Percentiles rank a stretch among this genome's conserved stretches.
Evolutionary conservation across 2,329 filamentous ascomycete genomes (phyloP).

Genomic region (Calonectria honghensis): DNA sequence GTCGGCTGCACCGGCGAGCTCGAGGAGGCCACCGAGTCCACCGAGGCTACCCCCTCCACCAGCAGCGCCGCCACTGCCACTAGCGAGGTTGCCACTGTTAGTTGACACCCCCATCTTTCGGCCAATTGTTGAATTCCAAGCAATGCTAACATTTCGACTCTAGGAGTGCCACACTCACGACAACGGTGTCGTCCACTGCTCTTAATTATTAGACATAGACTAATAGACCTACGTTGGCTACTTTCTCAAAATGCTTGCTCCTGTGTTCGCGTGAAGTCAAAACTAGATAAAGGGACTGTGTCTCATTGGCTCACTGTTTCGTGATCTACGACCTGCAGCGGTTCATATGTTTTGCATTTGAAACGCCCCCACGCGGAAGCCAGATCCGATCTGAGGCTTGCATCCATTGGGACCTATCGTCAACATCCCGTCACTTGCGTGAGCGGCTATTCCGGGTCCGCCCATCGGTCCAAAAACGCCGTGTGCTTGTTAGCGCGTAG

Average conservation of each 20-base stretch:
- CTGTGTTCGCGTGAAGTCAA: background rate
- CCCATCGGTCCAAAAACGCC: background rate
- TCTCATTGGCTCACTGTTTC: conserved; percentile 3
- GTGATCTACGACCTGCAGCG: conserved; percentile 17
- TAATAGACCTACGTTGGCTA: conserved; percentile 18
- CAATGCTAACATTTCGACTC: conserved; percentile 72
- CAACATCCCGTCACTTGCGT: background rate
- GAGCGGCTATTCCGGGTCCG: background rate
- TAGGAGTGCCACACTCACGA: conserved; percentile 70
- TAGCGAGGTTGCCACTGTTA: conserved; percentile 65
- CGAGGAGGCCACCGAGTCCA: conserved; percentile 33
- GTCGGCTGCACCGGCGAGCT: conserved; percentile 74
- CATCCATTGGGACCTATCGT: background rate
- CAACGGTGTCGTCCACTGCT: conserved; percentile 63
- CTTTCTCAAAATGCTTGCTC: background rate
- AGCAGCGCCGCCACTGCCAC: conserved; percentile 45
- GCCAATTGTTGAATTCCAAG: conserved; percentile 66
- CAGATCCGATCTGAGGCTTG: background rate
- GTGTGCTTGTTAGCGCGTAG: background rate
- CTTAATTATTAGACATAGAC: conserved; percentile 36
- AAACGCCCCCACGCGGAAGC: conserved; percentile 11
- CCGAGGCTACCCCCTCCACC: conserved; percentile 29
- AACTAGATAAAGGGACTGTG: no score
- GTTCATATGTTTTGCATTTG: conserved; percentile 9
- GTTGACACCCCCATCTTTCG: conserved; percentile 25